Evolutionary conservation across 805 yeast genomes (phyloP), one percentile per base, ranked within the genome.

Genomic region (Candida glaebosa): DNA sequence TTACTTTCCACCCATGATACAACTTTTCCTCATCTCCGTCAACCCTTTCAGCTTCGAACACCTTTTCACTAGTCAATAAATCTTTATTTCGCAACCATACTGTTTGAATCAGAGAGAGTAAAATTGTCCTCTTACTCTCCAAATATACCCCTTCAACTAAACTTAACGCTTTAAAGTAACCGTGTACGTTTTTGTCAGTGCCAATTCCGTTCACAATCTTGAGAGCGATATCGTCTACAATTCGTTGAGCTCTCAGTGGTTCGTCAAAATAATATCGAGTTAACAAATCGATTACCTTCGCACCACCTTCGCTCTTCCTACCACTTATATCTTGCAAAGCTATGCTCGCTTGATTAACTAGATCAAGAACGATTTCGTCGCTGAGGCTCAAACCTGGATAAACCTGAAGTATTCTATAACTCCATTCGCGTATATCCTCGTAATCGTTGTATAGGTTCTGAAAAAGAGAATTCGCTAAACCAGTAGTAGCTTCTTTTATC

Each of bases 1-100:
- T 68, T 0, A 90, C 77, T 61, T 93, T 79, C 91, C 96, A 90
- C 2, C 88, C 77, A 53, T 79, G 87, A 50, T 84, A 83, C 9
- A 78, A 74, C 50, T 76, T 82, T 7, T 69, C 61, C 5, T 70
- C 68, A 10, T 67, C 55, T 10, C 60, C 54, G 16, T 59, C 58
- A 2, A 63, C 60, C 9, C 32, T 31, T 16, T 61, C 66, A 25
- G 69, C 68, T 34, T 73, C 63, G 36, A n/a, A 58, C 69, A 3
- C 61, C 71, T 1, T 83, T 12, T 83, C 88, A 51, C 80, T 79
- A 26, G 81, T 74, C 31, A 88, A 61, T 9, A 82, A 67, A 1
- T 70, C 69, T 46, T 70, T 64, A 12, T 69, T 66, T 3, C 65
- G 38, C 0, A 54, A 47, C 87, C 87, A 82, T 5, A 64, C 51